Evolutionary conservation across 345 rosid species (phyloP), one percentile per base, ranked within the genome.

Genomic region (Trapa incisa): DNA sequence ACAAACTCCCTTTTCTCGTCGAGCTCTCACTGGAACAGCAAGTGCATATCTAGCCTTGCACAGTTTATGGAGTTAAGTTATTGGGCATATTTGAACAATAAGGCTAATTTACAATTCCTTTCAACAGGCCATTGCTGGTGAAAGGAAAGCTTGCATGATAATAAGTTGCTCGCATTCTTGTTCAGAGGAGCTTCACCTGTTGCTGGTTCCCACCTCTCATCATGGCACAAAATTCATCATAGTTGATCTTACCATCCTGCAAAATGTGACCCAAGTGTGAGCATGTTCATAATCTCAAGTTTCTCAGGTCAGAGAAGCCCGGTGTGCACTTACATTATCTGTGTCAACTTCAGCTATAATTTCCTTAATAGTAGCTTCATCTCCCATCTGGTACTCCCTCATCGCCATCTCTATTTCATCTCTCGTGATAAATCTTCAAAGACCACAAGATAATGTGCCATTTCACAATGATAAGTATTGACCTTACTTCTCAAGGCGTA

Each of bases 191-290:
- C 67, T 58, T 80, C 1, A 68, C 79, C 54, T 81, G 89, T 53
- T 78, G 83, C 63, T 80, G 92, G 68, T 80, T 81, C 70, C 96
- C 96, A 42, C 91, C 87, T 81, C 81, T 87, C 97, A 93, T 90
- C 96, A 90, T 90, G 1, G 85, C 74, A 1, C 90, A 80, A 73
- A 93, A 93, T 67, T 90, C 98, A 8, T 87, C 86, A 10, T 85
- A 88, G 81, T 83, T 87, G 80, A 93, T 93, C 72, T 76, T 90
- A 57, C 98, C 98, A 63, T 90, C 98, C 97, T 90, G 80, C 68
- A 68, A 54, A 10, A 57, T 22, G n/a, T 22, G 16, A 60, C 22
- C 29, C 11, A 12, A 13, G 66, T 29, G 2, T 38, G 7, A 47
- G 15, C 43, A 42, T 5, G 39, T 35, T 35, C 12, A 35, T 12